phyloP scores from a whole-genome alignment of 768 basidiomycete genomes.

The Lactarius sp. region DNA sequence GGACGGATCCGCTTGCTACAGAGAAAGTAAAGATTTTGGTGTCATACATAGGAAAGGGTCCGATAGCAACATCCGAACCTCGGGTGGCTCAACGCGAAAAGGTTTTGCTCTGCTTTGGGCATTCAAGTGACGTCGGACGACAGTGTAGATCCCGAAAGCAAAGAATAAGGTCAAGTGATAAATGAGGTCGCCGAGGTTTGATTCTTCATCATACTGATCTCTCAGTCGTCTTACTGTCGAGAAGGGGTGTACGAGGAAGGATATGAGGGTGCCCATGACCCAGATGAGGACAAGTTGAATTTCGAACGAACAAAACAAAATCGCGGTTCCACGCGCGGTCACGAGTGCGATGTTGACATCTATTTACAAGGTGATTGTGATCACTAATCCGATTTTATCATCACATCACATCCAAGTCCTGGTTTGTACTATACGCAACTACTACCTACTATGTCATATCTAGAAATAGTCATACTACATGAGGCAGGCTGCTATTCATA shows the following conservation, averaged over 20 bases:
- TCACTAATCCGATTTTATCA: conserved; percentile 4
- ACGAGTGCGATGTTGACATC: conserved; percentile 25
- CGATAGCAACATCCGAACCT: conserved; percentile 40
- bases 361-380: conserved; percentile 12
- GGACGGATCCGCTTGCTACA: conserved; percentile 35
- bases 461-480: too few species aligned
- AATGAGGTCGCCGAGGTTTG: conserved; percentile 46
- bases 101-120: conserved; percentile 68
- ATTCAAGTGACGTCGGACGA: conserved; percentile 68
- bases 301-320: conserved; percentile 1
- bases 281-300: conserved; percentile 6
- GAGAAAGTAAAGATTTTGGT: background rate
- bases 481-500: too few species aligned
- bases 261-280: conserved; percentile 31
- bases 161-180: conserved; percentile 68
- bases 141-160: conserved; percentile 74
- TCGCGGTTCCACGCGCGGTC: background rate
- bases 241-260: conserved; percentile 46
- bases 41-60: conserved; percentile 7
- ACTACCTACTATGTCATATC: too few species aligned
- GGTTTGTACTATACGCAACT: too few species aligned
- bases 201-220: conserved; percentile 34
- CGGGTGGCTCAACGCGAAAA: conserved; percentile 55
- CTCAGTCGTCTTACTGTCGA: conserved; percentile 46
- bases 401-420: too few species aligned